phyloP scores from a whole-genome alignment of 441 rosid genomes.

The Monsonia emarginata region DNA sequence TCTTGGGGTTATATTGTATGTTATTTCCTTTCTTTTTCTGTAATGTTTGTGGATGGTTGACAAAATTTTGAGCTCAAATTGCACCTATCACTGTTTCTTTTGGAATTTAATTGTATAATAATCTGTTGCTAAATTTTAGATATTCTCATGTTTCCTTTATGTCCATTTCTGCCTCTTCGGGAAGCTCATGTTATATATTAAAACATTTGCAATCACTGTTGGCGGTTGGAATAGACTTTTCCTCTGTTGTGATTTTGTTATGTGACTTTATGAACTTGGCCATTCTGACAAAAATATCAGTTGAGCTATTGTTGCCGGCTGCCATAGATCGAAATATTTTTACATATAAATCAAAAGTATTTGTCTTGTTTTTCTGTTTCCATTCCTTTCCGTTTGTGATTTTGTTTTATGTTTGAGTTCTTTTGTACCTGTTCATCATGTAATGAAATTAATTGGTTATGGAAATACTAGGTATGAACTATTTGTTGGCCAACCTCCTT shows the following conservation, averaged over 20 bases:
- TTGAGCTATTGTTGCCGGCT: not conserved
- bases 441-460: conserved; percentile 16
- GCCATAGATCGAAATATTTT: no score
- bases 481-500: conserved; percentile 94
- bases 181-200: not conserved
- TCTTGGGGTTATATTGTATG: conserved; percentile 94
- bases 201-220: not conserved
- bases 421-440: conserved; percentile 2
- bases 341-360: no score
- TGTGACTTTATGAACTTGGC: not conserved
- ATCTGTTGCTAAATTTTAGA: not conserved
- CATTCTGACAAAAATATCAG: not conserved
- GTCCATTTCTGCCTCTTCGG: not conserved
- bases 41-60: not conserved
- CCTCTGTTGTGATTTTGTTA: not conserved
- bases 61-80: not conserved
- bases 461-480: conserved; percentile 67
- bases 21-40: conserved; percentile 12
- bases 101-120: not conserved
- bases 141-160: not conserved
- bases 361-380: not conserved
- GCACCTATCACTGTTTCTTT: not conserved
- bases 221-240: not conserved
- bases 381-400: not conserved
- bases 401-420: not conserved